Evolutionary conservation across 345 rosid species (phyloP), one percentile per base, ranked within the genome.

Genomic region (Camelina hispida): DNA sequence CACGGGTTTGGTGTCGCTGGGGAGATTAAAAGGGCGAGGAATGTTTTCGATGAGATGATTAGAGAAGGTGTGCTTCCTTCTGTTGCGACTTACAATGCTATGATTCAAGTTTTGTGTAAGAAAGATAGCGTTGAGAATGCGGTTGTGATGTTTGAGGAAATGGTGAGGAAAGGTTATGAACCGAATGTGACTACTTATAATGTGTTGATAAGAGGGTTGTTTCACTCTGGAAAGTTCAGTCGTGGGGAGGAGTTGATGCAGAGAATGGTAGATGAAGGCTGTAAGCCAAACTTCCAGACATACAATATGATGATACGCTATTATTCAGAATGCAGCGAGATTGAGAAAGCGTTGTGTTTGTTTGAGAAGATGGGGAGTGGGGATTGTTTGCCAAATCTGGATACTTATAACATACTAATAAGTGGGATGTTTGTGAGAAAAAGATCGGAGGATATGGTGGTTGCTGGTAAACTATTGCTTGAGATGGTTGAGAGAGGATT

Each of bases 401-500:
- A 94, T 79, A 94, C 97, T 0, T 91, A 94, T 62, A 91, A 94
- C 73, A 62, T 91, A 17, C 74, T 90, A 73, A 88, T 91, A n/a
- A 83, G 82, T 62, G 81, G 90, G n/a, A 94, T 94, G 96, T 94
- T 94, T 84, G 87, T 85, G 67, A 85, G 95, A 79, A 94, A 91
- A 84, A 89, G 62, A 79, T 77, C 91, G 0, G 88, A 86, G 57
- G 96, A 94, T 81, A 71, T 90, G 82, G 25, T 89, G 70, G 82
- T 88, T 54, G 97, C 98, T 28, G 97, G 97, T 72, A 87, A 86
- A 64, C 77, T 89, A 64, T 80, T 91, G 79, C 73, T 91, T 77
- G 93, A 94, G 83, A 94, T 94, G 98, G 88, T 90, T 77, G 97
- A 86, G 79, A 86, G 97, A 80, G 93, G 97, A 63, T 94, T 89